phyloP scores from a whole-genome alignment of 495 filamentous ascomycete species.

The Daldinia concentrica region DNA sequence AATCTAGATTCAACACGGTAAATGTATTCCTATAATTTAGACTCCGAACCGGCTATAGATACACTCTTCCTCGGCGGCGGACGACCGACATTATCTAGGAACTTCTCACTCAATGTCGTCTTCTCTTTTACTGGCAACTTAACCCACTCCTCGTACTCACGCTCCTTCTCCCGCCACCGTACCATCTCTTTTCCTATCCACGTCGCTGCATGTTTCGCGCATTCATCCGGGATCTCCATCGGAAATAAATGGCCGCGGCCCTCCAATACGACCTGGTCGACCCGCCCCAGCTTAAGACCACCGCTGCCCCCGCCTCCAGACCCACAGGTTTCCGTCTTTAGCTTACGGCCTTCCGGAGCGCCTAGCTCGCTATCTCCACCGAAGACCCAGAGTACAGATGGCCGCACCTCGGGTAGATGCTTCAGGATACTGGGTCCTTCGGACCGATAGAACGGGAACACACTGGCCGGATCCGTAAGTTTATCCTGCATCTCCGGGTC shows the following conservation, averaged over 20 bases:
- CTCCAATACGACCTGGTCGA: constrained; percentile 71
- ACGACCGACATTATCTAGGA: constrained; percentile 59
- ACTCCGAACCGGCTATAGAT: constrained; percentile 1
- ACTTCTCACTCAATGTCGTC: constrained; percentile 65
- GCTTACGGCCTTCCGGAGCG: constrained; percentile 55
- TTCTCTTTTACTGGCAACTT: constrained; percentile 62
- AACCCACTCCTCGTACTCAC: constrained; percentile 65
- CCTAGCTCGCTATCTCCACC: constrained; percentile 72
- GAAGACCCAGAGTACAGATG: constrained; percentile 86
- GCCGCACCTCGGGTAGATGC: constrained; percentile 73
- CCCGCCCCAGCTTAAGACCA: constrained; percentile 70
- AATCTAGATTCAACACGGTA: neutral
- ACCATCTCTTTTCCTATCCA: constrained; percentile 72
- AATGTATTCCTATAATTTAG: constrained; percentile 38
- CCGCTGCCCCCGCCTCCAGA: constrained; percentile 73
- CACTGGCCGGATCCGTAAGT: neutral
- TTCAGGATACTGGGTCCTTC: constrained; percentile 71
- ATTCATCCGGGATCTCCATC: constrained; percentile 76
- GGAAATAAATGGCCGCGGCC: constrained; percentile 83
- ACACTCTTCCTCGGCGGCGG: constrained; percentile 23
- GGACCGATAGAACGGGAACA: constrained; percentile 76
- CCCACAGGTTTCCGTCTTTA: constrained; percentile 73
- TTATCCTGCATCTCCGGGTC: constrained; percentile 37
- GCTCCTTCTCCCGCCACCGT: constrained; percentile 71
- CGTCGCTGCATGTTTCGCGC: constrained; percentile 66